Base-by-base conservation (phyloP, 148 eudicot species). In the Camellia granthamiana region DNA sequence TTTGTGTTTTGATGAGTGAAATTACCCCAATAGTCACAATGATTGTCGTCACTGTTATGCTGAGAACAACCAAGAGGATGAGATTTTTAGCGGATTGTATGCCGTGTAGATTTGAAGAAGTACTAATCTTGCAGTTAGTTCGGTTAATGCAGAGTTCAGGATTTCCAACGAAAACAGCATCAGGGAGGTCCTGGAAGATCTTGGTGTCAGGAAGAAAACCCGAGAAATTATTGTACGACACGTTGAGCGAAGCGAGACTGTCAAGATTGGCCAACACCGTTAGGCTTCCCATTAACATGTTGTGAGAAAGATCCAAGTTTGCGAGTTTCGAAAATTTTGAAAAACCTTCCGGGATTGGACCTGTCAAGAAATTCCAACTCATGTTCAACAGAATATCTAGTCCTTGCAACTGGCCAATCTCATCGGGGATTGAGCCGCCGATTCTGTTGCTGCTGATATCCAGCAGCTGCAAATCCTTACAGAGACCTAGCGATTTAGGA, bases 241-340 rank as follows among this genome's bases (percentile, higher is more conserved):
- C 80, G 77, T 82, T 85, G 56, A 82, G 66, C 14, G 87, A 82
- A 42, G 82, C 87, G n/a, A 85, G 87, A 60, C 79, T 85, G 74
- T 85, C 85, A 8, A 85, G 81, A 80, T 79, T 79, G 47, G 72
- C 61, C 19, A 85, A 76, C 11, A 63, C 83, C 80, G 16, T 38
- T 54, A 85, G 72, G 72, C 84, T 76, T 71, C 87, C 87, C 13
- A 60, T 54, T 59, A 85, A 61, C 83, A 64, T 75, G 68, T 85
- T 85, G 72, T 82, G 84, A 55, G 87, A 85, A 14, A 85, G 63
- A 61, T 85, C 87, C 82, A 85, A 77, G 70, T 71, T 79, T 38
- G 87, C 84, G 56, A 85, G 85, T 81, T 85, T 85, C 41, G 80
- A 79, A 65, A 82, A 67, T 46, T 80, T 69, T 30, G 83, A 79